Evolutionary conservation across 306 rosid species (phyloP).

Genomic region (Lablab purpureus): DNA sequence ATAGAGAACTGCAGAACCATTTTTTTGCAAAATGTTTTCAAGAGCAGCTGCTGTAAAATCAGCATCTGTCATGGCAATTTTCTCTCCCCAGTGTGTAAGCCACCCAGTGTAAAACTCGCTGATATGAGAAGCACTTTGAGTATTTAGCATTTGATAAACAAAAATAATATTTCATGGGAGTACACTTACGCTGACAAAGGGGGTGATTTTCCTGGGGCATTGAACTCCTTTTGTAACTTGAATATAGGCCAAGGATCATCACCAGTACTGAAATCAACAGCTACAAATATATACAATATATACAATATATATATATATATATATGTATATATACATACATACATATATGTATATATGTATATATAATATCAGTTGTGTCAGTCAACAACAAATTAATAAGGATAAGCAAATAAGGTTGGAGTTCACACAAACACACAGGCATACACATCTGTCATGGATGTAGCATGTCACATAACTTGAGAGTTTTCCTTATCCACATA

Average conservation of each 20-base stretch:
- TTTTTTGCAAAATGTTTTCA: constrained; percentile 71
- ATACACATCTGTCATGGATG: not conserved
- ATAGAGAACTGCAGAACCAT: constrained; percentile 91
- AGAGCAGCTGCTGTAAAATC: constrained; percentile 75
- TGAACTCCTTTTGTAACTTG: constrained; percentile 88
- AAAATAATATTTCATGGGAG: constrained; percentile 39
- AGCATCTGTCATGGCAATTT: constrained; percentile 72
- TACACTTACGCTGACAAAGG: constrained; percentile 87
- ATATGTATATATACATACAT: too few relatives aligned
- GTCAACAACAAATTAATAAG: not conserved
- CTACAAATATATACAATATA: constrained; percentile 48
- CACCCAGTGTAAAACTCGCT: constrained; percentile 97
- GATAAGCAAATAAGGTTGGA: not conserved
- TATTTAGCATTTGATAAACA: constrained; percentile 42
- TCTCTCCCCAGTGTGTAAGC: constrained; percentile 99
- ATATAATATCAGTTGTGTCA: not conserved
- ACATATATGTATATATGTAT: too few relatives aligned
- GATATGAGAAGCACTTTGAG: constrained; percentile 53
- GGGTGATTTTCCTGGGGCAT: constrained; percentile 91
- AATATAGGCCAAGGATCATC: constrained; percentile 92
- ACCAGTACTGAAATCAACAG: constrained; percentile 92
- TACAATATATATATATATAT: too few relatives aligned
- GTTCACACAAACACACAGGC: not conserved
- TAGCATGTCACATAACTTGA: not conserved
- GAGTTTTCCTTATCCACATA: not conserved